Conservation (phyloP, 2,329 filamentous ascomycete species). For the Nothophaeocryptopus gaeumannii region DNA sequence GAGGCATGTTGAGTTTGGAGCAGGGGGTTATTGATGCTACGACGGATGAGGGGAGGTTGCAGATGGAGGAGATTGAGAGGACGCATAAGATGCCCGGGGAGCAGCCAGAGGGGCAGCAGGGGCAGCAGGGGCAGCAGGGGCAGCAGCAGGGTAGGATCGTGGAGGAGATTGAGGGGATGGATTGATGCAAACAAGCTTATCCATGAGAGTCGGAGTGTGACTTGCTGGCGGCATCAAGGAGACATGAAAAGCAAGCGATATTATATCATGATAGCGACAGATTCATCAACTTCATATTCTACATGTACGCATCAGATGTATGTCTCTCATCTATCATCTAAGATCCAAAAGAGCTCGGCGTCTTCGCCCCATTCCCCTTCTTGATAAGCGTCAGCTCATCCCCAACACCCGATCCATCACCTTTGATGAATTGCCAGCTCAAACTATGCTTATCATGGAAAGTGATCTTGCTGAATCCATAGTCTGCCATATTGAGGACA, state of each 20-base stretch:
- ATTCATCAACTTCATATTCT: too few species aligned
- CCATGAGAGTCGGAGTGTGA: too few species aligned
- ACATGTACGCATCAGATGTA: too few species aligned
- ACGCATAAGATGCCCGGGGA: slow-evolving; percentile 75
- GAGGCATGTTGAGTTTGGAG: slow-evolving; percentile 85
- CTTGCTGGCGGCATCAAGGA: too few species aligned
- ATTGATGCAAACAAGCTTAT: slow-evolving; percentile 22
- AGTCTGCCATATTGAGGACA: slow-evolving; percentile 46
- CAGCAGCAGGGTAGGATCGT: slow-evolving; percentile 34
- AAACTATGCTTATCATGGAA: slow-evolving; percentile 42
- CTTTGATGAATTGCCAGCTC: slow-evolving; percentile 49
- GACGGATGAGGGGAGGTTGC: slow-evolving; percentile 38
- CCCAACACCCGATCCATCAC: slow-evolving; percentile 30
- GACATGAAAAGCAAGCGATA: too few species aligned
- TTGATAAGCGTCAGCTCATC: slow-evolving; percentile 26
- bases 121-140: slow-evolving; percentile 35
- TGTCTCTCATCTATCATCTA: too few species aligned
- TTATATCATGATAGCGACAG: too few species aligned
- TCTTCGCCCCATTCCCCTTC: slow-evolving; percentile 8
- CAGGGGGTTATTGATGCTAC: slow-evolving; percentile 91
- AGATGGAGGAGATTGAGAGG: slow-evolving; percentile 51
- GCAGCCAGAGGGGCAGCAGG: too few species aligned
- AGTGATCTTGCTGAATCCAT: slow-evolving; percentile 50
- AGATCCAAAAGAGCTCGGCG: neutral
- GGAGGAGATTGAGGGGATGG: slow-evolving; percentile 42